phyloP scores from a whole-genome alignment of 306 rosid genomes.

The Quercus variabilis region DNA sequence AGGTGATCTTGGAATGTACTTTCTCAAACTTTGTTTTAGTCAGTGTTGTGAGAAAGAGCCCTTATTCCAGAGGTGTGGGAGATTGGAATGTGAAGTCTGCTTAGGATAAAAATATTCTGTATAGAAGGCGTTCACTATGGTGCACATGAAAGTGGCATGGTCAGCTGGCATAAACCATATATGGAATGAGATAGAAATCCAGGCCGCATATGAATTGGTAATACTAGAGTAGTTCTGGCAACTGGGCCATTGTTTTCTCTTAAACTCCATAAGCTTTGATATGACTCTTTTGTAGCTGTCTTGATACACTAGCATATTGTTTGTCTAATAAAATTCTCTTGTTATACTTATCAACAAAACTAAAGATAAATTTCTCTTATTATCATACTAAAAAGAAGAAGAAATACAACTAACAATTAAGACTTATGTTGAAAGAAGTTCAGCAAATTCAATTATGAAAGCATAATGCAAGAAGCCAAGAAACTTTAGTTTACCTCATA shows the following conservation, averaged over 20 bases:
- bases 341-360: no score
- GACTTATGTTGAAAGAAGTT: not conserved
- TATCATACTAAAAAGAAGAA: not conserved
- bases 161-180: not conserved
- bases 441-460: constrained; percentile 5
- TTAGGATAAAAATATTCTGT: not conserved
- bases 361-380: no score
- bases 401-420: not conserved
- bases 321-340: not conserved
- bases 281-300: not conserved
- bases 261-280: not conserved
- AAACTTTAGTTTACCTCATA: constrained; percentile 57
- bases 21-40: not conserved
- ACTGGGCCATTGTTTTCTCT: not conserved
- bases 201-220: not conserved
- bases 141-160: not conserved
- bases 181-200: not conserved
- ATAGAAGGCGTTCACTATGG: not conserved
- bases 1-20: not conserved
- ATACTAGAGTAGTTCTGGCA: not conserved
- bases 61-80: not conserved
- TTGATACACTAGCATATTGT: not conserved
- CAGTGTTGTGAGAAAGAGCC: not conserved
- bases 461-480: constrained; percentile 5
- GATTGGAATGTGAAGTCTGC: not conserved